Evolutionary conservation across 2,329 filamentous ascomycete genomes (phyloP).

Genomic region (Pseudocercospora musae): DNA sequence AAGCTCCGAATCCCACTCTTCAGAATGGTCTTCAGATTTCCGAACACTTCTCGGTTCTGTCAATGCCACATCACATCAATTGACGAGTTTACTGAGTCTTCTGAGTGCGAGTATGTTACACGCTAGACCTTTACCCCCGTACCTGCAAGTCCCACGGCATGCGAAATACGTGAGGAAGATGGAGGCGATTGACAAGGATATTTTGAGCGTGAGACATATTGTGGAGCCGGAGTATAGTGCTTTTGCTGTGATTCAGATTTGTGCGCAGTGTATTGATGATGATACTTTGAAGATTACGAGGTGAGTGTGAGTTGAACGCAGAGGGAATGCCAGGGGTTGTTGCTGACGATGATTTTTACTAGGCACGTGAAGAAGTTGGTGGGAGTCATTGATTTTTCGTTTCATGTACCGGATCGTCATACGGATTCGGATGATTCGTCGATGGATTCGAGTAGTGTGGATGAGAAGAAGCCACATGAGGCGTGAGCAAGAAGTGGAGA

Average conservation of each 20-base stretch:
- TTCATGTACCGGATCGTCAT: conserved; percentile 49
- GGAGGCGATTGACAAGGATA: conserved; percentile 56
- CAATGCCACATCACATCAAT: conserved; percentile 61
- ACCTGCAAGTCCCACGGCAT: conserved; percentile 60
- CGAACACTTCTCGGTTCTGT: conserved; percentile 54
- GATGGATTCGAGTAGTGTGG: conserved; percentile 37
- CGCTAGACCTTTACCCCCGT: conserved; percentile 67
- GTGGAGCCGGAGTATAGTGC: conserved; percentile 64
- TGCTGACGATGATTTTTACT: conserved; percentile 50
- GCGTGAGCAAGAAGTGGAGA: neutral
- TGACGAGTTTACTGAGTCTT: conserved; percentile 65
- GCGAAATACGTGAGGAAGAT: conserved; percentile 59
- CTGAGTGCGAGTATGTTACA: conserved; percentile 65
- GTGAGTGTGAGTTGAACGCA: conserved; percentile 20
- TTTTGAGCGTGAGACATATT: conserved; percentile 58
- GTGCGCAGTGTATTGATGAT: conserved; percentile 63
- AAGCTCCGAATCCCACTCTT: no score
- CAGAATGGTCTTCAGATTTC: conserved; percentile 61
- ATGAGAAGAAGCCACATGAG: conserved; percentile 42
- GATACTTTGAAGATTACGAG: conserved; percentile 61
- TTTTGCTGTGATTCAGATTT: conserved; percentile 71
- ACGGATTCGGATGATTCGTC: conserved; percentile 26
- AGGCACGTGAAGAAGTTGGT: conserved; percentile 60
- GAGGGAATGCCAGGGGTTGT: no score
- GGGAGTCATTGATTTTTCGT: conserved; percentile 69